Percentiles rank a stretch among this genome's conserved stretches.
phyloP scores from a whole-genome alignment of 1,284 basidiomycete species.

The Puccinia coronata region DNA sequence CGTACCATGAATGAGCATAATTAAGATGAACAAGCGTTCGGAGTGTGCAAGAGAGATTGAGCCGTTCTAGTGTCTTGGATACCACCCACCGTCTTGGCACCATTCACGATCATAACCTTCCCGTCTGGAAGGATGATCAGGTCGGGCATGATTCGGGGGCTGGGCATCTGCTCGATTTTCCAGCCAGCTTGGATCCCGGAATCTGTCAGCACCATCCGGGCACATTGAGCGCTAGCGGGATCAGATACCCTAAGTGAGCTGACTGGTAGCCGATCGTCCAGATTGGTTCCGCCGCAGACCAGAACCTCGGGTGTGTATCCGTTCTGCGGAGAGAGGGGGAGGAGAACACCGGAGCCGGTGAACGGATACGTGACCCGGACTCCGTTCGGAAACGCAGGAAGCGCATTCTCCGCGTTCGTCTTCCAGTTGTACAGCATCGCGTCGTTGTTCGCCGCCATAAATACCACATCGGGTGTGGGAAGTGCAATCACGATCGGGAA shows the following conservation, averaged over 20 bases:
- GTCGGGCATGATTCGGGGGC: conserved; percentile 74
- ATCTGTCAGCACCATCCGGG: conserved; percentile 68
- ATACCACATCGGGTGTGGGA: conserved; percentile 68
- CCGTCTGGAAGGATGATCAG: conserved; percentile 76
- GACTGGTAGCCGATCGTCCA: conserved; percentile 67
- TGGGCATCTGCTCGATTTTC: conserved; percentile 73
- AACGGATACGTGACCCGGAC: conserved; percentile 82
- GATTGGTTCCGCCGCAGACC: conserved; percentile 73
- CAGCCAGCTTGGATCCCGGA: conserved; percentile 71
- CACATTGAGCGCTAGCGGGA: conserved; percentile 72
- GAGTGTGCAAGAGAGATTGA: too few species aligned
- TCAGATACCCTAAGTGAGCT: conserved; percentile 70
- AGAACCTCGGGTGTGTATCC: conserved; percentile 71
- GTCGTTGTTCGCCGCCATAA: conserved; percentile 76
- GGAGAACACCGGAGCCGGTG: conserved; percentile 73
- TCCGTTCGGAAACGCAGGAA: conserved; percentile 74
- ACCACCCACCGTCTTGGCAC: conserved; percentile 69
- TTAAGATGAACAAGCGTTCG: background rate
- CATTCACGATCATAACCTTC: conserved; percentile 73
- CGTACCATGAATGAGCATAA: too few species aligned
- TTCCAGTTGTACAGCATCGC: conserved; percentile 77
- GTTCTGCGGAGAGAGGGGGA: conserved; percentile 69
- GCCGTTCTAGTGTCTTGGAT: too few species aligned
- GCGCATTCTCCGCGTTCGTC: conserved; percentile 67
- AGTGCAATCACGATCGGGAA: conserved; percentile 75